Evolutionary conservation across 331 rosid species (phyloP).

Genomic region (Erythrophleum ivorense): DNA sequence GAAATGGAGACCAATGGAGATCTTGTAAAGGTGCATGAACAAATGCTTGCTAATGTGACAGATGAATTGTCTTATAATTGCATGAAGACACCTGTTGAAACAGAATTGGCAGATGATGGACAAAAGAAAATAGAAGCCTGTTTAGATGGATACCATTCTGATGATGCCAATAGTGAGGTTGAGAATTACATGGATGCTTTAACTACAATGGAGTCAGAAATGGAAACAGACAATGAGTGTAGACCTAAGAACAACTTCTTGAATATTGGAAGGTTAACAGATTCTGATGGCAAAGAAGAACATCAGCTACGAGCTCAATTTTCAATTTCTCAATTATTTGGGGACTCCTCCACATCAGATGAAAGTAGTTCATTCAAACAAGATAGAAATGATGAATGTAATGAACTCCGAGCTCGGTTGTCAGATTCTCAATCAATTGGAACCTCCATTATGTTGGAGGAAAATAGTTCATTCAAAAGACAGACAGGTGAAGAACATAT

Average conservation of each 20-base stretch:
- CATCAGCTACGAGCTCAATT: constrained; percentile 52
- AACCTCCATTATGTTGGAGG: constrained; percentile 67
- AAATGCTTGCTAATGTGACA: constrained; percentile 46
- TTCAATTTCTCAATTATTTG: constrained; percentile 73
- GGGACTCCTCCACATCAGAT: constrained; percentile 69
- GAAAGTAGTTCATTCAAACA: constrained; percentile 61
- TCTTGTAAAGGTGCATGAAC: constrained; percentile 59
- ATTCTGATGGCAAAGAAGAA: constrained; percentile 54
- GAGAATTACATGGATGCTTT: constrained; percentile 95
- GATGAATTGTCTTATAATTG: constrained; percentile 48
- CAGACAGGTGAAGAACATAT: constrained; percentile 60
- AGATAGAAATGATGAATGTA: constrained; percentile 59
- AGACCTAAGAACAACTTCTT: constrained; percentile 54
- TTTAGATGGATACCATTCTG: constrained; percentile 67
- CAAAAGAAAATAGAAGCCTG: constrained; percentile 59
- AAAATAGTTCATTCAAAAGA: constrained; percentile 50
- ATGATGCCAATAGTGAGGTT: constrained; percentile 78
- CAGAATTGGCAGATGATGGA: constrained; percentile 50
- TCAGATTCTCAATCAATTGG: constrained; percentile 73
- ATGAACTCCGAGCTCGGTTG: constrained; percentile 58
- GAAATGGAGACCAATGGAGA: constrained; percentile 45
- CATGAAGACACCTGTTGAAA: constrained; percentile 50
- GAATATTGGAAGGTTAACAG: constrained; percentile 47
- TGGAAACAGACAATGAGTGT: constrained; percentile 75
- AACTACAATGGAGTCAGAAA: constrained; percentile 82